Evolutionary conservation across 2,329 filamentous ascomycete genomes (phyloP), one percentile per base, ranked within the genome.

Genomic region (Macrophomina phaseolina): DNA sequence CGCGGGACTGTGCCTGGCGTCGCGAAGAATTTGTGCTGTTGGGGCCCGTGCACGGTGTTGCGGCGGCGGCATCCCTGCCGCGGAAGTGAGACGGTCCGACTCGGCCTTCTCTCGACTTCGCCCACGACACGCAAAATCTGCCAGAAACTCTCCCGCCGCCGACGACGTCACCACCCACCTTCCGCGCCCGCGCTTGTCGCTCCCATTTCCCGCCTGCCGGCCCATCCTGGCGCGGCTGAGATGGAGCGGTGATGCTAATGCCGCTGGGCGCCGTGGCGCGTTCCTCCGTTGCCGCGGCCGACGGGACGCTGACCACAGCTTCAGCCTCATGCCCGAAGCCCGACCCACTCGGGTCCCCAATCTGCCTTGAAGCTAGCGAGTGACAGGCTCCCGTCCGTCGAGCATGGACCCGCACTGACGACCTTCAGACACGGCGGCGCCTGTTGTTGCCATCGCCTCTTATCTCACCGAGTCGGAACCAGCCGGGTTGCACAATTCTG

Each of bases 341-440:
- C 36, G 58, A 62, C 58, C 58, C 58, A 62, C 61, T 34, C 48
- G 23, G 46, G 34, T 34, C 49, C 49, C 40, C 46, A 40, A 42
- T 64, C 23, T 53, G 61, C 48, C 36, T 34, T 42, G 46, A 34
- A 16, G 46, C 61, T 53, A 64, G 61, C 61, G 49, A 64, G 61
- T 64, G 36, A 52, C 46, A 52, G 46, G 61, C 61, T 52, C 49
- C 49, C 36, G 61, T 18, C 42, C 18, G 42, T 23, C 32, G 61
- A 62, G 64, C 64, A 52, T 51, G 42, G 64, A 45, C 64, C 64
- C 64, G 64, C 64, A 66, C 64, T 66, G 53, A 66, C 64, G 36
- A 23, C 45, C 38, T 58, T 60, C 64, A 66, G 64, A 56, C 53
- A 40, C 53, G 32, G 38, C 53, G 64, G 64, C 64, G 42, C 48